Conservation (phyloP, 495 filamentous ascomycete species). For the Daldinia grandis region DNA sequence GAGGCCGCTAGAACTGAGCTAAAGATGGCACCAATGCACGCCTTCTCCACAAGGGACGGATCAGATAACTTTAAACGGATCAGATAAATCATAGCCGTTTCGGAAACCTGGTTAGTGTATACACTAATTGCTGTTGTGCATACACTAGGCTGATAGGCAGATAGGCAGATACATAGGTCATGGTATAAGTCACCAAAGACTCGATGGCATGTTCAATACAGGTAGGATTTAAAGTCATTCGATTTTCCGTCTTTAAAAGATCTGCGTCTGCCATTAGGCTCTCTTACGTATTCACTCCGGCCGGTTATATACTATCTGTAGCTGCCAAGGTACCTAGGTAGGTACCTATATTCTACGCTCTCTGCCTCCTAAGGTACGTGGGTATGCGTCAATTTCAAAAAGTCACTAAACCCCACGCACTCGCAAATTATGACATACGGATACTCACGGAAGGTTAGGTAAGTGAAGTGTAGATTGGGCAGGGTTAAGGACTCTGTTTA, state of each 20-base stretch:
- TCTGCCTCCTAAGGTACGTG: too few relatives aligned
- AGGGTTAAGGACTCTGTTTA: too few relatives aligned
- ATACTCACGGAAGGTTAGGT: too few relatives aligned
- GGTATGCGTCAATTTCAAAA: neutral
- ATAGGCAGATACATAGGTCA: too few relatives aligned
- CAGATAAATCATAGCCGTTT: constrained; percentile 43
- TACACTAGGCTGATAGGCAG: too few relatives aligned
- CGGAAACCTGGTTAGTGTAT: constrained; percentile 23
- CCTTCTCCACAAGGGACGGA: constrained; percentile 38
- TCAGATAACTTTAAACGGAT: constrained; percentile 49
- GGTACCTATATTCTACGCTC: too few relatives aligned
- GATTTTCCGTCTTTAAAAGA: neutral
- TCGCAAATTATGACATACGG: neutral
- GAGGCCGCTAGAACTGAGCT: constrained; percentile 25
- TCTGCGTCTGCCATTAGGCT: neutral
- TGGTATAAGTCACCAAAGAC: too few relatives aligned
- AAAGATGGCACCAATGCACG: constrained; percentile 26
- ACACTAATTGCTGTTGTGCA: too few relatives aligned
- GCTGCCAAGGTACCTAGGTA: neutral
- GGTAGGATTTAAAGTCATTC: neutral
- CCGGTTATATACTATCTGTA: neutral
- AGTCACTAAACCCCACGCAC: neutral
- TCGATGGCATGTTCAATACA: too few relatives aligned
- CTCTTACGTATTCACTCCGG: constrained; percentile 10
- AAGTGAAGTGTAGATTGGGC: too few relatives aligned